Base-by-base conservation (phyloP, 129 eudicot genomes). In the Chrysanthemum lavandulifolium region DNA sequence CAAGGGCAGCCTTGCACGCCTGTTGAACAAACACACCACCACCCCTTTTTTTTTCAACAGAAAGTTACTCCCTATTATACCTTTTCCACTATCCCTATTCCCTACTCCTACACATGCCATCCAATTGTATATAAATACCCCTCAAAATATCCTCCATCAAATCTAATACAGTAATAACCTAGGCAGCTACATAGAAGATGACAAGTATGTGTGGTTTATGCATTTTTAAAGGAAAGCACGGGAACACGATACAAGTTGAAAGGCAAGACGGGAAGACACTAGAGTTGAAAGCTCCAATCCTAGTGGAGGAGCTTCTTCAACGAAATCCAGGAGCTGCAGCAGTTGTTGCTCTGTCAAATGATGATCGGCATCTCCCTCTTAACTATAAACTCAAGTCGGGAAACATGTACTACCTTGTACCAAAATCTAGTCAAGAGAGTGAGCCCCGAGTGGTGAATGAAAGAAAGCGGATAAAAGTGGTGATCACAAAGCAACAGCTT, bases 401-500 rank as follows among this genome's bases (percentile, higher is more conserved):
- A 61, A 36, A 36, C 48, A 12, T 29, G 67, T 4, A 25, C 67
- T 11, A 13, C 16, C 67, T 43, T 13, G 47, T 11, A 61, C 45
- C 45, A 15, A 43, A 61, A 13, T 29, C 67, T 4, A 29, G 13
- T 15, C 2, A 40, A 40, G 47, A 6, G 47, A 40, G 47, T 40
- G 47, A 40, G 47, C 47, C 47, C 10, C 10, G 47, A 40, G 43
- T 27, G 67, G 67, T 13, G 67, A 61, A 61, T 6, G 47, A 0
- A 40, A 40, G 47, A 40, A 40, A 40, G 47, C 29, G 48, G 67
- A 61, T 29, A 15, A 61, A 61, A 61, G 47, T 61, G 15, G 48
- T 27, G 67, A 61, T 61, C 48, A 61, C 47, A 29, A 61, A 61
- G 67, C 45, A 61, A 27, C 67, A 61, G 47, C 33, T 61, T 61